Evolutionary conservation across 2,329 filamentous ascomycete species (phyloP).

Genomic region (Hysterium pulicare): DNA sequence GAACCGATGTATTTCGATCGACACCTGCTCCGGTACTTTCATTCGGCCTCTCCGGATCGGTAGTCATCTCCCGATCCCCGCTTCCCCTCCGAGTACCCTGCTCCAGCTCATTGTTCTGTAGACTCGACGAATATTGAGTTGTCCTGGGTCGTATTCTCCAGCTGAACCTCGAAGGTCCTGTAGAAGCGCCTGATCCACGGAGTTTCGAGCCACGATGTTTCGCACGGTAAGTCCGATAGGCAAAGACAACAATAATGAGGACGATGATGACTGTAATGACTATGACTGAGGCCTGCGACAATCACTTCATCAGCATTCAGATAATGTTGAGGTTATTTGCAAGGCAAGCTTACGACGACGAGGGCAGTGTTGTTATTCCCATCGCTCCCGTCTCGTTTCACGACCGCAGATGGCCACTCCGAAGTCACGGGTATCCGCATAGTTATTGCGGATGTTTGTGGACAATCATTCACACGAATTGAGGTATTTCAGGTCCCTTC

Average conservation of each 20-base stretch:
- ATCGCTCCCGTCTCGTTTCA: neutral
- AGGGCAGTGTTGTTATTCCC: neutral
- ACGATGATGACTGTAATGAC: neutral
- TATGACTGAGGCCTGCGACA: conserved; percentile 1
- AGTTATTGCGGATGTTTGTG: neutral
- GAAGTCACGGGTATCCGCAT: conserved; percentile 2
- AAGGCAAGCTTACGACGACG: conserved; percentile 1
- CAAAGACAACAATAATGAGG: conserved; percentile 1
- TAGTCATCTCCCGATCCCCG: conserved; percentile 28
- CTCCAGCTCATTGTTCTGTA: conserved; percentile 31
- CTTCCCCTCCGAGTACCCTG: conserved; percentile 18
- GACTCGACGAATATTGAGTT: conserved; percentile 30
- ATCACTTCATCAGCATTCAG: neutral
- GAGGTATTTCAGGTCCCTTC: neutral
- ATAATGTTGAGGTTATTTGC: neutral
- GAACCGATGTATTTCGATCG: conserved; percentile 79
- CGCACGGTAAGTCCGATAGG: neutral
- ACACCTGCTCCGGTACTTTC: conserved; percentile 47
- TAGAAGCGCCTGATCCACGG: conserved; percentile 3
- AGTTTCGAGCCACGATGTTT: neutral
- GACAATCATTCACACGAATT: neutral
- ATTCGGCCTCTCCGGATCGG: conserved; percentile 27
- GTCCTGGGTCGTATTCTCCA: conserved; percentile 22
- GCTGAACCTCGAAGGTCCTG: conserved; percentile 30
- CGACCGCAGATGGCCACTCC: neutral